Evolutionary conservation across 352 stramenopile genomes (phyloP), one percentile per base, ranked within the genome.

Genomic region (Phytophthora pluvialis): DNA sequence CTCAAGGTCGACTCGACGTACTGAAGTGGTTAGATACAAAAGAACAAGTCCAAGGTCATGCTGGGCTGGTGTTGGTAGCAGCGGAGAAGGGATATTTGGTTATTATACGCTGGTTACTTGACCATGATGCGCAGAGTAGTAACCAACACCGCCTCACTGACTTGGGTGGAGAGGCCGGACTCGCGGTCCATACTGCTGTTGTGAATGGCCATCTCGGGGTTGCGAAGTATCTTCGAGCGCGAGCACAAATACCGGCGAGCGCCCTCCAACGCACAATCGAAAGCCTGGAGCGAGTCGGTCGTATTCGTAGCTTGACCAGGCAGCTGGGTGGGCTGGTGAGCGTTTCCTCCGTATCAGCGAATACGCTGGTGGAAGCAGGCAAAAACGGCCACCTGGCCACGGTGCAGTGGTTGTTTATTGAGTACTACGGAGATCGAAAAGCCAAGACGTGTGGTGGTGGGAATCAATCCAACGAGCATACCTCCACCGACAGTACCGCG

Each of bases 211-310:
- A 39, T 39, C 45, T 52, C 3, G 13, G 15, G 6, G 28, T 39
- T 52, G 45, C 45, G 26, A 33, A 52, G 28, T 52, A 52, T 39
- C 26, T 52, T 33, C 28, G 18, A n/a, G 28, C 9, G 8, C 45
- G 45, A 40, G 26, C 29, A 16, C n/a, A 40, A 18, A 12, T 11
- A 8, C n/a, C 45, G 6, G 12, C 8, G 32, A 52, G 40, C 45
- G 18, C 7, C 10, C 5, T 52, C 1, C 28, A 52, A n/a, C 45
- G 45, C 7, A 18, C n/a, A 38, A 39, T 40, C 5, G 25, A 15
- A 28, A 15, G 3, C 4, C 6, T 52, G 29, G 29, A 26, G n/a
- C 28, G 7, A 8, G 38, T 5, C 13, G n/a, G 4, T 11, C 35
- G 12, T 4, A 9, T 45, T 45, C n/a, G 38, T 21, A 21, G 6